Base-by-base conservation (phyloP, 768 basidiomycete genomes). In the Astraeus odoratus region DNA sequence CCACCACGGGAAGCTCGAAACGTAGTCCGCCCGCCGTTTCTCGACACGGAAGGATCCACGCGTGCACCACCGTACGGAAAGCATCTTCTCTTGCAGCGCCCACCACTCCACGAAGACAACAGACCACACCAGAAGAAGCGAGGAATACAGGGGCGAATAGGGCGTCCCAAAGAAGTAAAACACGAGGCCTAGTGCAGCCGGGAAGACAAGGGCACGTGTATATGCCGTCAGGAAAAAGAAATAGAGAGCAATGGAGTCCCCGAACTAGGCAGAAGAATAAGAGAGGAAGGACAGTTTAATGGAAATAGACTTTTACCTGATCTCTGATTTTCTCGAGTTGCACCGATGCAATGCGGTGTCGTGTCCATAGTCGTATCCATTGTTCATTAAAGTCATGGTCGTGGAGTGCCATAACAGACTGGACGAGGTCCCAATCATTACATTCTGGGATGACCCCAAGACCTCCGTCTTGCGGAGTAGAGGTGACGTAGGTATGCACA, bases 31-130 rank as follows among this genome's bases (percentile, higher is more conserved):
- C 19, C 86, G 77, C 13, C 77, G 76, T 49, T 78, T 80, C 58
- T 92, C 90, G 6, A 88, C 86, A 24, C 75, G 77, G 63, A 81
- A 80, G 0, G 84, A 80, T 18, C 86, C 86, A 22, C 78, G 78
- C 0, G 86, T 88, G 4, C 86, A 85, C 73, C 89, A 94, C 24
- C 80, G 74, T 38, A 92, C 75, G 2, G 89, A 80, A n/a, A 95
- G 69, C 31, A 83, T 79, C 15, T 85, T 79, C 64, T 98, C 89
- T 47, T 78, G 78, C 29, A 96, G 76, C 23, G 86, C 77, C 95
- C 95, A 99, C 71, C 81, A 84, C 62, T 97, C 93, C 49, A 94
- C 85, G 56, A 94, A 95, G 16, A 76, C 63, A 38, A 91, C 72
- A 0, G 86, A 83, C 88, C 94, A 99, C 3, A 92, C 44, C n/a